Conservation (phyloP, 805 yeast species). For the Cyberlindnera lachancei region DNA sequence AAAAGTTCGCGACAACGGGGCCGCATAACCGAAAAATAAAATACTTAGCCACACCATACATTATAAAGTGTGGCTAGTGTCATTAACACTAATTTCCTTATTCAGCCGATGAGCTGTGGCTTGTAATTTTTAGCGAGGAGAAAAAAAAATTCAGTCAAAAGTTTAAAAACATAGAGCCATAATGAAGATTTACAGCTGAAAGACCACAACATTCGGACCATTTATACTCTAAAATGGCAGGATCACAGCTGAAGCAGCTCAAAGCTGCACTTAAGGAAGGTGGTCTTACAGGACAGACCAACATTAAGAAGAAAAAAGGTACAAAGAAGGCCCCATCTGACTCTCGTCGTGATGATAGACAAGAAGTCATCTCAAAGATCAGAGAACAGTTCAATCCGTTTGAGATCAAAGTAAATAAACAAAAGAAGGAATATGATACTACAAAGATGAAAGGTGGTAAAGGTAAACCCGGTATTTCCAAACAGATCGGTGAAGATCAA, state of each 20-base stretch:
- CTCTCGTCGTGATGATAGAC: conserved; percentile 63
- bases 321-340: conserved; percentile 50
- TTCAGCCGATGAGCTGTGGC: no score
- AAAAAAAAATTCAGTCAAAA: no score
- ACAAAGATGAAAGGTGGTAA: conserved; percentile 38
- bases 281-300: conserved; percentile 84
- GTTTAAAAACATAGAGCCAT: no score
- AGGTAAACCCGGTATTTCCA: conserved; percentile 64
- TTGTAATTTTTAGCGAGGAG: no score
- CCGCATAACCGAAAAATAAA: no score
- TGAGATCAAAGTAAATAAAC: conserved; percentile 65
- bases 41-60: no score
- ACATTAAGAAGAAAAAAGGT: conserved; percentile 44
- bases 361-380: conserved; percentile 47
- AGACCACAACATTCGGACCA: no score
- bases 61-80: no score
- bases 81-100: no score
- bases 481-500: conserved; percentile 61
- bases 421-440: conserved; percentile 57
- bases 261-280: conserved; percentile 69
- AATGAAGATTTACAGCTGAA: no score
- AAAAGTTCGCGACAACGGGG: no score
- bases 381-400: conserved; percentile 87
- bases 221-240: conserved; percentile 75
- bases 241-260: conserved; percentile 79